Conservation (phyloP, 805 yeast species). For the Metschnikowia lachancei region DNA sequence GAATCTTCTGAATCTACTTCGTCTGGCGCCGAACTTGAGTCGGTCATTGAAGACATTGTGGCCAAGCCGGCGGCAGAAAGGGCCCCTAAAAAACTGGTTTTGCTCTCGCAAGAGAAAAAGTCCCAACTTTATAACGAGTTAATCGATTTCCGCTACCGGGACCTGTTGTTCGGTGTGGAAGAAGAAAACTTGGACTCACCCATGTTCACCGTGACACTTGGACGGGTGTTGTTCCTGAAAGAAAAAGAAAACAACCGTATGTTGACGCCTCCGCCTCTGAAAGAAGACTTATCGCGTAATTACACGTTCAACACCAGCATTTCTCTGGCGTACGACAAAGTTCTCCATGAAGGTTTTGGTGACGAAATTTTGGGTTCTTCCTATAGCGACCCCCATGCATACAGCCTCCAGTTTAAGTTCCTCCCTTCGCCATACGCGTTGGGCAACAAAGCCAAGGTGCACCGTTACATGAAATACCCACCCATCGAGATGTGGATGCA, state of each 20-base stretch:
- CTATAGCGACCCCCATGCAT: slow-evolving; percentile 25
- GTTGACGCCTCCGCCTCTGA: slow-evolving; percentile 3
- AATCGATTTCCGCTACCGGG: slow-evolving; percentile 27
- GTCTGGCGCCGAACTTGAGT: slow-evolving; percentile 1
- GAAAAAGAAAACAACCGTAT: slow-evolving; percentile 4
- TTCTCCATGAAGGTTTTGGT: slow-evolving; percentile 29
- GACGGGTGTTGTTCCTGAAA: slow-evolving; percentile 34
- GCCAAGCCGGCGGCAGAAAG: neutral
- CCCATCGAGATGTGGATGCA: slow-evolving; percentile 58
- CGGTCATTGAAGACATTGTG: slow-evolving; percentile 3
- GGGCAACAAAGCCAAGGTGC: slow-evolving; percentile 5
- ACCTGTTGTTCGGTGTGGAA: slow-evolving; percentile 23
- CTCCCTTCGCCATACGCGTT: slow-evolving; percentile 42
- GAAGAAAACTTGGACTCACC: slow-evolving; percentile 23
- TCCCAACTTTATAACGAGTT: slow-evolving; percentile 26
- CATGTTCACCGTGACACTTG: slow-evolving; percentile 38
- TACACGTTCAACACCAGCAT: slow-evolving; percentile 35
- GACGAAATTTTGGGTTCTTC: slow-evolving; percentile 16
- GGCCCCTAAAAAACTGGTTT: neutral
- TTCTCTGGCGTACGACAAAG: slow-evolving; percentile 32
- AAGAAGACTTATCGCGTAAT: neutral
- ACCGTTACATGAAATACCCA: slow-evolving; percentile 38
- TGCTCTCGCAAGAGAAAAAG: slow-evolving; percentile 9
- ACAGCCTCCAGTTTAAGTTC: slow-evolving; percentile 45
- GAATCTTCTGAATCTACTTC: no score